These are phyloP conservation scores for Penicillium arizonense DNA, from an alignment of 495 filamentous ascomycete species.

Conservation along the genomic window DNA sequence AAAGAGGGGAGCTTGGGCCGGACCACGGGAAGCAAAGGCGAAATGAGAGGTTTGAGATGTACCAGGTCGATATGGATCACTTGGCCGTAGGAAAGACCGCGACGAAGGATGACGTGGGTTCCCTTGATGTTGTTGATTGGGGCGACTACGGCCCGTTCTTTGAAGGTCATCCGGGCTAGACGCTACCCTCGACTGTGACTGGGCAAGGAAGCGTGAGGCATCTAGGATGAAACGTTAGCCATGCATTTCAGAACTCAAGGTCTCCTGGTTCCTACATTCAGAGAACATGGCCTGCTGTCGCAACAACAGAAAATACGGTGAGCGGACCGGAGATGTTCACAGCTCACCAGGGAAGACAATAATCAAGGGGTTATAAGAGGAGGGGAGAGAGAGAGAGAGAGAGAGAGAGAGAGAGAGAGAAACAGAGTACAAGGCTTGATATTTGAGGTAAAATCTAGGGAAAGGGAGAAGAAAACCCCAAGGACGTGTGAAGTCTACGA, in stretches of 20 bases:
- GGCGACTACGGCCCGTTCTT: conserved; percentile 48
- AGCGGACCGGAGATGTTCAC: conserved; percentile 17
- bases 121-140: conserved; percentile 35
- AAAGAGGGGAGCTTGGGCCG: conserved; percentile 81
- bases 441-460: conserved; percentile 4
- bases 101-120: conserved; percentile 47
- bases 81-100: conserved; percentile 48
- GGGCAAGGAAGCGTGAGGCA: conserved; percentile 94
- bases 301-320: conserved; percentile 13
- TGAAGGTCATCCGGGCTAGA: conserved; percentile 60
- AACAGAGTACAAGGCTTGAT: neutral
- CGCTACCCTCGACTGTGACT: conserved; percentile 88
- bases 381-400: neutral
- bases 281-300: conserved; percentile 75
- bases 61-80: conserved; percentile 71
- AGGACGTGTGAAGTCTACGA: conserved; percentile 2
- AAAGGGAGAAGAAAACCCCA: neutral
- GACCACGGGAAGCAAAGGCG: conserved; percentile 72
- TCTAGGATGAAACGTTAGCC: conserved; percentile 49
- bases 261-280: conserved; percentile 68
- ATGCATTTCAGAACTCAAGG: neutral
- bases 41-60: conserved; percentile 71
- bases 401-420: neutral
- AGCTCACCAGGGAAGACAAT: conserved; percentile 1
- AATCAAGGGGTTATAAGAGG: neutral